Evolutionary conservation across 2,329 filamentous ascomycete species (phyloP), one percentile per base, ranked within the genome.

Genomic region (Apiospora koreana): DNA sequence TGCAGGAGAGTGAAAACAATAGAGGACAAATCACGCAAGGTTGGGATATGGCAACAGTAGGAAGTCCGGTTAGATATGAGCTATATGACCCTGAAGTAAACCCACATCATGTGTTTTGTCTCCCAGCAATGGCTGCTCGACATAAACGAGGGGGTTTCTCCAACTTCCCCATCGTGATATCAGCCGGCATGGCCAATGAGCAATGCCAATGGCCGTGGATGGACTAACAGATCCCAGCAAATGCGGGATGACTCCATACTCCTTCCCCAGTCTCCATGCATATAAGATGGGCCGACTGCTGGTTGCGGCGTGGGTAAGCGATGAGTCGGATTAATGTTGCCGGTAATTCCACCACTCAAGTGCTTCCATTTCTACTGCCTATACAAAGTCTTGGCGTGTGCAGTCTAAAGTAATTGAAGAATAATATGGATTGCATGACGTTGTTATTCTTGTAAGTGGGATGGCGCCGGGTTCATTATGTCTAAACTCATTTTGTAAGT

Each of bases 331-430:
- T 66, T 62, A 48, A 42, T 65, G 42, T 65, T 73, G 75, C 75
- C 78, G 76, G 77, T 76, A 79, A 76, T 80, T 77, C 80, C 80
- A 80, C 80, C 76, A 82, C 77, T 80, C 71, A 79, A 70, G 73
- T 67, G 72, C 41, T 12, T 14, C 18, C 25, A 67, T 71, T 35
- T 58, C 12, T 18, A 35, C 21, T 18, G 54, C 10, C 31, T 23
- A 8, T 38, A 38, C 23, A 18, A 23, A n/a, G 14, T 35, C 42
- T 46, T 46, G 65, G 65, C 65, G 16, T n/a, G 16, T 16, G 46
- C 23, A n/a, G 46, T 28, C 65, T 67, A 8, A 58, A 35, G 16
- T 35, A 8, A 58, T 18, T 8, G 7, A 58, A 58, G 21, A 38
- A 14, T n/a, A 3, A n/a, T 7, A 62, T n/a, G 21, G 3, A 38